Evolutionary conservation across 176 grass and related monocot species (phyloP).

Genomic region (Triticum turgidum): DNA sequence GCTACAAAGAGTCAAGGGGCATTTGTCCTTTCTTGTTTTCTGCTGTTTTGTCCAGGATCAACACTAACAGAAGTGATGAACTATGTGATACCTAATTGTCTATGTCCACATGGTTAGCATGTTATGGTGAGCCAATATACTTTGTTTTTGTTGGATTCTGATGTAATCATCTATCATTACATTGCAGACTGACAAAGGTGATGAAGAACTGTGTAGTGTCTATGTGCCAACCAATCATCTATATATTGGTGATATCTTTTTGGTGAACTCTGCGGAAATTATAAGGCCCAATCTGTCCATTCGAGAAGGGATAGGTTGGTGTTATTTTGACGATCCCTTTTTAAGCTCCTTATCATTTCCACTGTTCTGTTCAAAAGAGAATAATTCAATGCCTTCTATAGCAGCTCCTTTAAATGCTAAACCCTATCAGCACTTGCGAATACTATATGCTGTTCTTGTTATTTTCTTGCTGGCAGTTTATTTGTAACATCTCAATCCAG

Average conservation of each 20-base stretch:
- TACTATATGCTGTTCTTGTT: background rate
- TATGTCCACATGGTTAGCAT: constrained; percentile 29
- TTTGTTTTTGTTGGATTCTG: constrained; percentile 19
- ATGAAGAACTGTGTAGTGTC: constrained; percentile 95
- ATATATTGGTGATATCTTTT: constrained; percentile 95
- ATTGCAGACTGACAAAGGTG: constrained; percentile 92
- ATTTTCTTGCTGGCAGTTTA: background rate
- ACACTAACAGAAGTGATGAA: constrained; percentile 41
- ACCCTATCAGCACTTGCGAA: background rate
- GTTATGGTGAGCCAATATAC: background rate
- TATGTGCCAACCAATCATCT: constrained; percentile 99
- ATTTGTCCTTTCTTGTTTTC: background rate
- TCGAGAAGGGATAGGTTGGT: constrained; percentile 92
- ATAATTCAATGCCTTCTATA: background rate
- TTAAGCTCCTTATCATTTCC: background rate
- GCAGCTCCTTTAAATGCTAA: background rate
- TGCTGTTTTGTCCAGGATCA: constrained; percentile 33
- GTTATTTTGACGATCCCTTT: constrained; percentile 2
- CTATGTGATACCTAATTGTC: constrained; percentile 51
- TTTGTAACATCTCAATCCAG: background rate
- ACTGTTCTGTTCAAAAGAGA: constrained; percentile 2
- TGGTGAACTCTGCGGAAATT: constrained; percentile 88
- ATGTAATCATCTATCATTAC: constrained; percentile 23
- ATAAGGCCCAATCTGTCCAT: constrained; percentile 95
- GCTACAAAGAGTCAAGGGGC: background rate